These are phyloP conservation scores for Neocatenulostroma microsporum DNA, from an alignment of 2,329 filamentous ascomycete species.

Conservation along the genomic window DNA sequence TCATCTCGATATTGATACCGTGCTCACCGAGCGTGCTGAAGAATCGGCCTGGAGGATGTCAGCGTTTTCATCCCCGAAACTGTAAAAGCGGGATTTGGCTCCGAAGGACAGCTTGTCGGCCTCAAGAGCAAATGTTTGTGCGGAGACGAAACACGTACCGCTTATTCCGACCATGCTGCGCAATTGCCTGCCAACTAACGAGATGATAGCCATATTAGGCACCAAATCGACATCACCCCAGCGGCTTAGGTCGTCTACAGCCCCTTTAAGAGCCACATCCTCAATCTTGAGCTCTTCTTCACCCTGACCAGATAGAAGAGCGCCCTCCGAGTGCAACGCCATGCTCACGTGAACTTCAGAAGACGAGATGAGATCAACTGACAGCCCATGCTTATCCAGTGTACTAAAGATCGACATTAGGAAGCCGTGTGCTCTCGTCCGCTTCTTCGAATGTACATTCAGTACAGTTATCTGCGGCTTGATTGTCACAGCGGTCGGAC, in stretches of 20 bases:
- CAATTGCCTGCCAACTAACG: slow-evolving; percentile 89
- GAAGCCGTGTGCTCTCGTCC: slow-evolving; percentile 92
- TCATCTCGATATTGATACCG: slow-evolving; percentile 98
- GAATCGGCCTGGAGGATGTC: slow-evolving; percentile 90
- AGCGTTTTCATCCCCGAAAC: slow-evolving; percentile 95
- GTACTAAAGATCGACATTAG: slow-evolving; percentile 90
- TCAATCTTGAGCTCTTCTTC: slow-evolving; percentile 43
- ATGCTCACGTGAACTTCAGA: slow-evolving; percentile 96
- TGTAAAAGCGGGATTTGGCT: slow-evolving; percentile 88
- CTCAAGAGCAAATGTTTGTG: no score
- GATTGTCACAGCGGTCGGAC: slow-evolving; percentile 71
- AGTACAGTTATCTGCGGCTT: slow-evolving; percentile 96
- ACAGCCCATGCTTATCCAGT: slow-evolving; percentile 75
- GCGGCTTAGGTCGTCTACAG: slow-evolving; percentile 62
- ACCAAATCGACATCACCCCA: slow-evolving; percentile 89
- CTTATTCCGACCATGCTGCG: slow-evolving; percentile 93
- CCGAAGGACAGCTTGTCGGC: slow-evolving; percentile 82
- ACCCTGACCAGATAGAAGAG: slow-evolving; percentile 42
- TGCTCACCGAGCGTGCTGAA: slow-evolving; percentile 90
- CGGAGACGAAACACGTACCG: slow-evolving; percentile 77
- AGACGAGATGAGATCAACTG: slow-evolving; percentile 92
- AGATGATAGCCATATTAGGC: slow-evolving; percentile 89
- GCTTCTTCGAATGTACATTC: slow-evolving; percentile 96
- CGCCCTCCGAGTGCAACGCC: slow-evolving; percentile 76
- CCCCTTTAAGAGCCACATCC: slow-evolving; percentile 40